A percentile compares a stretch with the other conserved stretches of the same genome.
phyloP scores from a whole-genome alignment of 73 alveolate species.

The Paramecium primaurelia region DNA sequence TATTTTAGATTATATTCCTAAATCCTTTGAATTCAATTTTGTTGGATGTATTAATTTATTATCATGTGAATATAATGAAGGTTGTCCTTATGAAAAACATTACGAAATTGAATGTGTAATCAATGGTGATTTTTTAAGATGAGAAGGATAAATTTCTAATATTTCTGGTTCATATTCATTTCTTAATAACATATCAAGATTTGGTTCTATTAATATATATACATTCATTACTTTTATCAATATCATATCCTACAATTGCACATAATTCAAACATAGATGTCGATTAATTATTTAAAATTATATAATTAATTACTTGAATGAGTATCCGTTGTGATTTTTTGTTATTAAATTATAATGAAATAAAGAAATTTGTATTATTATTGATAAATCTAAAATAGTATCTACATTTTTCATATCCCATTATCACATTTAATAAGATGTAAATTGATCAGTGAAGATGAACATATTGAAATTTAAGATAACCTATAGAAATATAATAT shows the following conservation, averaged over 20 bases:
- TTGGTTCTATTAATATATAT: too few relatives aligned
- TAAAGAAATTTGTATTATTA: neutral
- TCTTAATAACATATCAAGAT: neutral
- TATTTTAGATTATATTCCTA: neutral
- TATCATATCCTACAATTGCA: neutral
- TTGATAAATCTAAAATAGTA: neutral
- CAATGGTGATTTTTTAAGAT: neutral
- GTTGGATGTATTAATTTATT: neutral
- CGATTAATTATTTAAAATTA: neutral
- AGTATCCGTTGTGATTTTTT: neutral
- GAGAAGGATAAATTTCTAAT: neutral
- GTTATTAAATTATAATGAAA: neutral
- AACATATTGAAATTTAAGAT: too few relatives aligned
- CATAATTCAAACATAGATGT: neutral
- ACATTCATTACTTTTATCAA: neutral
- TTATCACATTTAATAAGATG: too few relatives aligned
- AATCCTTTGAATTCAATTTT: neutral
- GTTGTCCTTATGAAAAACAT: neutral
- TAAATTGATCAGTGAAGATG: too few relatives aligned
- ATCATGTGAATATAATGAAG: neutral
- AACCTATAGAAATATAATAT: too few relatives aligned
- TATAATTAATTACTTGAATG: neutral
- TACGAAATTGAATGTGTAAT: neutral
- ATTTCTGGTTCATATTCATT: conserved; percentile 5
- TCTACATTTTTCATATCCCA: too few relatives aligned